Evolutionary conservation across 164 flowering plant genomes (phyloP), one percentile per base, ranked within the genome.

Genomic region (Stephania cephalantha): DNA sequence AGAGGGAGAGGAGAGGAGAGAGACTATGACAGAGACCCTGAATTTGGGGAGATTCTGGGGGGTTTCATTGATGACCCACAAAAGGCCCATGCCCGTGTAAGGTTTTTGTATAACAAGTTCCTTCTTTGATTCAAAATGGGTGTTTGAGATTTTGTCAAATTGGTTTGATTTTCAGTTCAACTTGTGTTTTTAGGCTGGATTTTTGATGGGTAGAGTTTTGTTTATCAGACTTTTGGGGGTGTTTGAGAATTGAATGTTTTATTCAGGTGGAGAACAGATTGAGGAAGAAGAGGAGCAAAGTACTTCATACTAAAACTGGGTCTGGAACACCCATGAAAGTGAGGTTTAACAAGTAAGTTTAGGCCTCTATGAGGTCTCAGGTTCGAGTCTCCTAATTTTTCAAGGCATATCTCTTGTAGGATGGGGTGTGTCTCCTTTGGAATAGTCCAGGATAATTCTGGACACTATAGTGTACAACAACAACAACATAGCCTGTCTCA

Each of bases 261-360:
- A 72, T 42, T 74, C 75, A 94, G 98, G 79, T 95, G 93, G 97
- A 91, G 75, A 94, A 89, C 73, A 89, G 98, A 71, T 77, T 95
- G 84, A 91, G 88, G 86, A 88, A 75, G 82, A 95, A 95, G 72
- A 86, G 93, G 82, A 82, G 83, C 85, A 91, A 88, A 78, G 89
- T 93, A 76, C 68, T 95, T 86, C 97, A 91, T 7, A 76, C 94
- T 11, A 93, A 95, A 83, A 88, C 92, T 55, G 99, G 97, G 63
- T 90, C 95, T 7, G 85, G 82, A 1, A 67, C 63, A n/a, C 95
- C 97, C 25, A 86, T 91, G 89, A 85, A 85, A 79, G 97, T 95
- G 22, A 81, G 72, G 9, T 91, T 95, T 84, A 88, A 90, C 86
- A 86, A 89, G 97, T 95, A 84, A 85, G 93, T 79, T 74, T 31